Evolutionary conservation across 1,284 basidiomycete species (phyloP).

Genomic region (Microbotryum lychnidis-dioicae): DNA sequence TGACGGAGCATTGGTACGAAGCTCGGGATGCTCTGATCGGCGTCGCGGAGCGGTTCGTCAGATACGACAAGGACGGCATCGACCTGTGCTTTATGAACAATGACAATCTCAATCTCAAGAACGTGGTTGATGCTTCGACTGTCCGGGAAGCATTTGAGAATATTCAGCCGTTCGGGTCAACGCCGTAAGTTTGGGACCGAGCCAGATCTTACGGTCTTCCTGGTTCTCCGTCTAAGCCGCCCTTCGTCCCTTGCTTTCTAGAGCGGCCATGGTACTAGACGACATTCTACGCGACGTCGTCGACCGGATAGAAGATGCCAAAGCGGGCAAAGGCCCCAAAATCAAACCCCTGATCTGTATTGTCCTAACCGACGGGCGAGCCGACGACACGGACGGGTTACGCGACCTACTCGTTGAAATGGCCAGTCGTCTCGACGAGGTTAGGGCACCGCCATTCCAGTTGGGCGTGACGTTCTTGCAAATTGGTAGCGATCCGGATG

Average conservation of each 20-base stretch:
- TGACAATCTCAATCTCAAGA: slow-evolving; percentile 4
- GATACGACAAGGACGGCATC: slow-evolving; percentile 18
- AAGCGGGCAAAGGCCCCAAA: not conserved
- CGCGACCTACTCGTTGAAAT: slow-evolving; percentile 26
- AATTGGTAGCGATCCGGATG: slow-evolving; percentile 26
- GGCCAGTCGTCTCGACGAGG: slow-evolving; percentile 25
- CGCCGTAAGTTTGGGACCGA: slow-evolving; percentile 4
- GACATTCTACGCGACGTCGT: slow-evolving; percentile 24
- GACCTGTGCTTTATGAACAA: slow-evolving; percentile 15
- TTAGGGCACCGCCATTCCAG: slow-evolving; percentile 26
- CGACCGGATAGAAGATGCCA: slow-evolving; percentile 26
- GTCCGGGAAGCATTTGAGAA: slow-evolving; percentile 9
- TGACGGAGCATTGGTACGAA: slow-evolving; percentile 16
- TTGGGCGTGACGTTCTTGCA: slow-evolving; percentile 30
- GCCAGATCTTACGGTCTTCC: not conserved
- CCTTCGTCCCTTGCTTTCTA: not conserved
- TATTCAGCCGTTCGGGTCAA: slow-evolving; percentile 5
- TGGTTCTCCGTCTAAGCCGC: not conserved
- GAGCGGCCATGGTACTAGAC: slow-evolving; percentile 20
- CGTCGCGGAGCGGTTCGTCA: slow-evolving; percentile 2
- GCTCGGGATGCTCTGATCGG: slow-evolving; percentile 14
- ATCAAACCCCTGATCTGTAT: slow-evolving; percentile 26
- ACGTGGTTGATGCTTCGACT: slow-evolving; percentile 3
- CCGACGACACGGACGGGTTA: slow-evolving; percentile 23
- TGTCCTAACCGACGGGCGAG: slow-evolving; percentile 23